Evolutionary conservation across 805 yeast species (phyloP), one percentile per base, ranked within the genome.

Genomic region (Tetrapisispora arboricola): DNA sequence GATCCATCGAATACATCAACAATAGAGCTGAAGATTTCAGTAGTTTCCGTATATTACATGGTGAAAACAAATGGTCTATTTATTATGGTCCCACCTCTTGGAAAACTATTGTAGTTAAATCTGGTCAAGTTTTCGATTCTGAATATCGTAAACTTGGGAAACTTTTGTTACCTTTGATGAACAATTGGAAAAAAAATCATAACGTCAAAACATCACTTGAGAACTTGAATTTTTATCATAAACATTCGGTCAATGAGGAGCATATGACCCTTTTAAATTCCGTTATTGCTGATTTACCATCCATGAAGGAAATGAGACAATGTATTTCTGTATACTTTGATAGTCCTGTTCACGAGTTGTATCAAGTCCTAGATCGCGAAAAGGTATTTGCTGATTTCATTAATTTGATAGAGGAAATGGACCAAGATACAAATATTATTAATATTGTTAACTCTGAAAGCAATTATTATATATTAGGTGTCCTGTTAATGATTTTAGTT

Each of bases 21-120:
- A 19, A 27, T 4, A 8, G 22, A 21, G 7, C 13, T 10, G 11
- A 5, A 2, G 29, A 34, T 34, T 34, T 24, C 20, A 16, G 21
- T 17, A 7, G n/a, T 2, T 33, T 30, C 18, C 20, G 21, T 5
- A n/a, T 26, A 3, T 18, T 27, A 7, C 26, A 33, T 11, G 44
- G 43, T 16, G 50, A 45, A 1, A 43, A 17, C 4, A 22, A 24
- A 10, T 34, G 28, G 28, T 34, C 37, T 7, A 16, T 34, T 25
- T 42, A 47, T 15, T 57, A 51, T 43, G 64, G 64, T 1, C 54
- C 60, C 10, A 57, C 64, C 1, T 51, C 61, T 4, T 48, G 56
- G 49, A 47, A 54, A 38, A 49, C 55, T 2, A 37, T 48, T 24
- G 38, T 55, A 26, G 40, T 47, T 1, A 38, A 43, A 10, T 49